These are phyloP conservation scores for Saccharomycopsis hybrid DNA, from an alignment of 1,139 yeast species.

Conservation along the genomic window DNA sequence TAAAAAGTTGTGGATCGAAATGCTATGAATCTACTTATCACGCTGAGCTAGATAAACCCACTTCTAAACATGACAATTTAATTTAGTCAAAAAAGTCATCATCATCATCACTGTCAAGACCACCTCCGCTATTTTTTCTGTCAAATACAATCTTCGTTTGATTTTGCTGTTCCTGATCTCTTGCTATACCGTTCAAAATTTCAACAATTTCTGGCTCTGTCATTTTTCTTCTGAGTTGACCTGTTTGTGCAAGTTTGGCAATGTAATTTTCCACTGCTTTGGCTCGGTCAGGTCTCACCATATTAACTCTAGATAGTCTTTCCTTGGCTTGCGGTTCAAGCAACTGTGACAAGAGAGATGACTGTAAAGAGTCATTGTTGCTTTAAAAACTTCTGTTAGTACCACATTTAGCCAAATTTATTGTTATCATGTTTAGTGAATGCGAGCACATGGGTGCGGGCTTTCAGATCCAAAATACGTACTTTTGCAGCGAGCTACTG, in stretches of 20 bases:
- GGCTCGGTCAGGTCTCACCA: conserved; percentile 90
- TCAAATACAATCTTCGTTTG: conserved; percentile 56
- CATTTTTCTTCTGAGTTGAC: conserved; percentile 67
- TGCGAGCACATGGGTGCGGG: no score
- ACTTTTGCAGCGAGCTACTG: not conserved
- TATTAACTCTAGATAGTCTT: conserved; percentile 75
- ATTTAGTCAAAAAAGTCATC: conserved; percentile 37
- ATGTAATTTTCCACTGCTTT: conserved; percentile 82
- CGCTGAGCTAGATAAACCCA: no score
- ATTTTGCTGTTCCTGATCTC: conserved; percentile 61
- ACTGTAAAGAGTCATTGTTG: conserved; percentile 15
- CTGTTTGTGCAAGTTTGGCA: conserved; percentile 66
- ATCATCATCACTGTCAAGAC: conserved; percentile 29
- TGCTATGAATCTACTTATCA: no score
- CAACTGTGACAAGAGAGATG: conserved; percentile 50
- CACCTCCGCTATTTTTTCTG: conserved; percentile 33
- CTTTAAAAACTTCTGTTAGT: no score
- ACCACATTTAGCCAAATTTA: no score
- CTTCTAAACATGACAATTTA: no score
- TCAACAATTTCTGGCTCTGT: conserved; percentile 76
- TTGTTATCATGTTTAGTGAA: no score
- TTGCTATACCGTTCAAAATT: conserved; percentile 74
- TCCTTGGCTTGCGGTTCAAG: conserved; percentile 82
- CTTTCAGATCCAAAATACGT: no score
- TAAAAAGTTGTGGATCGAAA: no score